A percentile compares a stretch with the other conserved stretches of the same genome.
These are phyloP conservation scores for Penicillium subrubescens DNA, from an alignment of 495 filamentous ascomycete species.

Conservation along the genomic window DNA sequence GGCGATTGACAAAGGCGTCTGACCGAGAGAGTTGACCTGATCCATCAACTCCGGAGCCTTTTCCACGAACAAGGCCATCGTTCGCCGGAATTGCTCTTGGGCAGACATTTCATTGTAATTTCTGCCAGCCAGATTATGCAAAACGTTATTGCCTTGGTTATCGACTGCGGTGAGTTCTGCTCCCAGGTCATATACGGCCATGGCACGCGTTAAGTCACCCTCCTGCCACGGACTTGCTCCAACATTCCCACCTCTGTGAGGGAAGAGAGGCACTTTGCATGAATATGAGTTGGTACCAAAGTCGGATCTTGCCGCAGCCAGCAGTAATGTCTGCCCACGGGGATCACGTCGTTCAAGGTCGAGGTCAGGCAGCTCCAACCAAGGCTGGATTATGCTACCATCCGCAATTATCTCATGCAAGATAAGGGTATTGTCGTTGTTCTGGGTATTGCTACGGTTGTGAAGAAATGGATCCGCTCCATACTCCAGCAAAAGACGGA, in stretches of 20 bases:
- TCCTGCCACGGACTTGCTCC: conserved; percentile 7
- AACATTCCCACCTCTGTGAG: conserved; percentile 5
- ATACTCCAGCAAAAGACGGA: conserved; percentile 11
- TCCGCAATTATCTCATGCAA: conserved; percentile 20
- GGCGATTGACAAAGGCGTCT: conserved; percentile 18
- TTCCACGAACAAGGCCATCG: conserved; percentile 16
- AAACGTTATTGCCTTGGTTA: conserved; percentile 24
- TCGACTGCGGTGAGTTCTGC: conserved; percentile 26
- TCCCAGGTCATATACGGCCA: conserved; percentile 27
- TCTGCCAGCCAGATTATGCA: conserved; percentile 24
- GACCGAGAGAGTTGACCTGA: conserved; percentile 10
- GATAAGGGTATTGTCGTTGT: conserved; percentile 8
- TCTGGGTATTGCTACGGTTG: not conserved
- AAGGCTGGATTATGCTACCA: conserved; percentile 25
- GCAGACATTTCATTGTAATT: not conserved
- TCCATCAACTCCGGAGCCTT: conserved; percentile 13
- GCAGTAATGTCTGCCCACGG: conserved; percentile 23
- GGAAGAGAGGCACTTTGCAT: conserved; percentile 6
- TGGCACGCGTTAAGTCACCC: conserved; percentile 23
- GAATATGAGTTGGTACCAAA: conserved; percentile 17
- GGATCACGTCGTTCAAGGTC: conserved; percentile 25
- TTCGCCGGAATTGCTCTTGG: conserved; percentile 4
- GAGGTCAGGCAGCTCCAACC: conserved; percentile 17
- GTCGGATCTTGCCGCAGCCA: conserved; percentile 18
- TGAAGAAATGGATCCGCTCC: conserved; percentile 22